Base-by-base conservation (phyloP, 2,329 filamentous ascomycete genomes). In the Venturia aucupariae region DNA sequence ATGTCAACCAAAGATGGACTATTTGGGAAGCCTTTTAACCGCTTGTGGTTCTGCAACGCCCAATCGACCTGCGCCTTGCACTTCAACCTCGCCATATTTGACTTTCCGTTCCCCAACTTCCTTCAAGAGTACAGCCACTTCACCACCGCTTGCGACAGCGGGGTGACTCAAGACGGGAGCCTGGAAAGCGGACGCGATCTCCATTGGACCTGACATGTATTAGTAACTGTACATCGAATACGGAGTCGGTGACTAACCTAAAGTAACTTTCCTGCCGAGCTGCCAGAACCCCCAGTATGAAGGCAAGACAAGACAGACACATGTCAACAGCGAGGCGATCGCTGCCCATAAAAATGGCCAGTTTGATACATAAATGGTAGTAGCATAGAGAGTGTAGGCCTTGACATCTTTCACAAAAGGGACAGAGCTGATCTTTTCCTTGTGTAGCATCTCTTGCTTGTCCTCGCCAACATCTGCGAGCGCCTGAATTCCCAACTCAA, bases 271-370 rank as follows among this genome's bases (percentile, higher is more conserved):
- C 15, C 48, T 46, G 10, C 62, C 62, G 24, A 63, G 62, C 62
- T 59, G 30, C 62, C 62, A 59, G 30, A 63, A 63, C 4, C n/a
- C 35, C 48, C 62, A 63, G 51, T 63, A 59, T 10, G 51, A 39
- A 6, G 62, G 62, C 11, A 59, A 30, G 11, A 63, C 46, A 35
- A 46, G 51, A 41, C 27, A 51, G 19, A 63, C 15, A 24, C 46
- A 63, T 22, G 42, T 19, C 39, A 62, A 62, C n/a, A 51, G 39
- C 8, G 30, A 30, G 24, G 32, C n/a, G 15, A 63, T 63, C 13
- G 62, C 51, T 6, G 62, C 44, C 27, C 38, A 61, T 19, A 41
- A 41, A 24, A 61, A 41, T 22, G 35, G n/a, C 35, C 59, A 41
- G 24, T 55, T 27, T 7, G 27, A 55, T 3, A 30, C 17, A 54